These are phyloP conservation scores for Dalechampia spathulata DNA, from an alignment of 441 rosid genomes.

Conservation along the genomic window DNA sequence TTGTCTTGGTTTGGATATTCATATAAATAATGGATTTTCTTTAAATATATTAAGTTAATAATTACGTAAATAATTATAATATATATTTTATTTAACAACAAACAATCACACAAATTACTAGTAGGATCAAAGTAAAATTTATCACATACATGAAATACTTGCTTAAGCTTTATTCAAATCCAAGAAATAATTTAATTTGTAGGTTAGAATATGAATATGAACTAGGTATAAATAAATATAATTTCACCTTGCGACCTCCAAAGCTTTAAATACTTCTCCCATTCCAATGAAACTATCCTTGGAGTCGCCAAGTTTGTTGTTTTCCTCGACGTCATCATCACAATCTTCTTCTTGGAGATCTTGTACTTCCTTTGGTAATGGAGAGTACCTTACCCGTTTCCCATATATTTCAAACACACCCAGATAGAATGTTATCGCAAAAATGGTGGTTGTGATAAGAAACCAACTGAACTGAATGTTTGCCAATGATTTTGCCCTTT, in stretches of 20 bases:
- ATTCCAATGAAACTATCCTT: not conserved
- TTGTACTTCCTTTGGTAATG: constrained; percentile 3
- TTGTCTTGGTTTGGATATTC: no score
- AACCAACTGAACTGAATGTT: constrained; percentile 56
- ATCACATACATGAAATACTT: no score
- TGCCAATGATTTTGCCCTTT: constrained; percentile 53
- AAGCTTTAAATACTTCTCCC: not conserved
- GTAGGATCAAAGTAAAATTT: no score
- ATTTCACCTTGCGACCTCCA: not conserved
- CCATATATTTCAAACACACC: constrained; percentile 26
- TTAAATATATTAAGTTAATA: no score
- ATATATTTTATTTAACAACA: no score
- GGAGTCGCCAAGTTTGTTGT: not conserved
- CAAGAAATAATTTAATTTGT: no score
- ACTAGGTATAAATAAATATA: no score
- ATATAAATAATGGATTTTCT: no score
- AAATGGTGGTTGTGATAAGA: constrained; percentile 30
- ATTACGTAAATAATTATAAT: no score
- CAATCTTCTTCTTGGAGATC: not conserved
- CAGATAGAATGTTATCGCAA: constrained; percentile 34
- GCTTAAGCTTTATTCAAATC: no score
- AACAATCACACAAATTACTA: no score
- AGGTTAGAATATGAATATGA: no score
- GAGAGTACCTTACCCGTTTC: not conserved
- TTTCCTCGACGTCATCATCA: not conserved